Conservation (phyloP, 2,329 filamentous ascomycete species). For the Aspergillus piperis region DNA sequence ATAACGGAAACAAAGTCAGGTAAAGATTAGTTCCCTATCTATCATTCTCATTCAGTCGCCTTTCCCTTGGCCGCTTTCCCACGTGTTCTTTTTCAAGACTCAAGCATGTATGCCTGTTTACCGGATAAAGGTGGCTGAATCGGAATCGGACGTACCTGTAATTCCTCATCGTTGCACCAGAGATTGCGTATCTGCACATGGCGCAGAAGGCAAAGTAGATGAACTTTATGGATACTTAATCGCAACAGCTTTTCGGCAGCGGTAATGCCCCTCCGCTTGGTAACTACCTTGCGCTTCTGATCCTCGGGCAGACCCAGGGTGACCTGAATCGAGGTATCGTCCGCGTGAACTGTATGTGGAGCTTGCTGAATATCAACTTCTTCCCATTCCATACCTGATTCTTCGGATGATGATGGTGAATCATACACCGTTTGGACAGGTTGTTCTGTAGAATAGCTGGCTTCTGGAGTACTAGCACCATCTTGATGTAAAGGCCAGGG, state of each 20-base stretch:
- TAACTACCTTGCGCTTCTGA: slow-evolving; percentile 24
- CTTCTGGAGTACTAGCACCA: slow-evolving; percentile 7
- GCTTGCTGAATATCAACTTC: slow-evolving; percentile 53
- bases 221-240: slow-evolving; percentile 79
- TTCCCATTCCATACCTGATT: slow-evolving; percentile 67
- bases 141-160: slow-evolving; percentile 55
- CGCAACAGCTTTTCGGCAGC: slow-evolving; percentile 62
- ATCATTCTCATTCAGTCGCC: neutral
- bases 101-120: neutral
- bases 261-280: slow-evolving; percentile 55
- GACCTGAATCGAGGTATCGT: slow-evolving; percentile 37
- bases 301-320: slow-evolving; percentile 39
- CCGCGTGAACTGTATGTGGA: slow-evolving; percentile 23
- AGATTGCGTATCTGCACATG: slow-evolving; percentile 77
- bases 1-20: neutral
- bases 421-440: slow-evolving; percentile 39
- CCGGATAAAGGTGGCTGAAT: neutral
- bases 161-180: slow-evolving; percentile 79
- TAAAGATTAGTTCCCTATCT: neutral
- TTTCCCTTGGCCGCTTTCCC: neutral
- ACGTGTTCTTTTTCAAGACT: too few species aligned
- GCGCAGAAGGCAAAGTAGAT: slow-evolving; percentile 78
- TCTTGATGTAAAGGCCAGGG: slow-evolving; percentile 14
- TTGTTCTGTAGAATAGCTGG: slow-evolving; percentile 14
- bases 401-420: slow-evolving; percentile 54